Conservation (phyloP, 176 grass and related monocot species). For the Themeda triandra region DNA sequence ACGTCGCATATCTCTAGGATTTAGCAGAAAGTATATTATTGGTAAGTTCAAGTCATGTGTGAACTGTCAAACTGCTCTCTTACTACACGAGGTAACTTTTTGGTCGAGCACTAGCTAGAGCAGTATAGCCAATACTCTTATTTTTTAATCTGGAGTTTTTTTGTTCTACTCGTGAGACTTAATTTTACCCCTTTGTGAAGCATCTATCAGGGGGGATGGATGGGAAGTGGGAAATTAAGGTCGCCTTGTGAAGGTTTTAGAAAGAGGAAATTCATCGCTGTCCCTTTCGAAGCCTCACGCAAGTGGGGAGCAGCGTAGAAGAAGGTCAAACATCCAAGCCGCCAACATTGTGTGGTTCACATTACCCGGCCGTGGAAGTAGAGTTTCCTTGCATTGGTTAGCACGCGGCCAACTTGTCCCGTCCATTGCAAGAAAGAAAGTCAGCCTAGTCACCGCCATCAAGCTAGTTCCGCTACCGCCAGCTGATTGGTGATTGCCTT, state of each 20-base stretch:
- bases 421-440: neutral
- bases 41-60: neutral
- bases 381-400: neutral
- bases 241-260: neutral
- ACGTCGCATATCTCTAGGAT: neutral
- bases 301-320: slow-evolving; percentile 29
- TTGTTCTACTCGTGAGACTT: neutral
- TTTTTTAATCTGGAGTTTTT: neutral
- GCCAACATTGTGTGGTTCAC: slow-evolving; percentile 27
- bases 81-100: neutral
- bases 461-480: neutral
- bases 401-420: neutral
- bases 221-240: neutral
- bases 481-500: too few relatives aligned
- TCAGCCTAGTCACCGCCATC: neutral
- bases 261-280: neutral
- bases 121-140: neutral
- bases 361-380: slow-evolving; percentile 4
- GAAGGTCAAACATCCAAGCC: slow-evolving; percentile 17
- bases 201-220: neutral
- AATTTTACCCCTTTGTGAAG: neutral
- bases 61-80: neutral
- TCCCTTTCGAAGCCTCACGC: slow-evolving; percentile 24
- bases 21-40: too few relatives aligned
- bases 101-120: neutral